Base-by-base conservation (phyloP, 495 filamentous ascomycete species). In the Aspergillus homomorphus region DNA sequence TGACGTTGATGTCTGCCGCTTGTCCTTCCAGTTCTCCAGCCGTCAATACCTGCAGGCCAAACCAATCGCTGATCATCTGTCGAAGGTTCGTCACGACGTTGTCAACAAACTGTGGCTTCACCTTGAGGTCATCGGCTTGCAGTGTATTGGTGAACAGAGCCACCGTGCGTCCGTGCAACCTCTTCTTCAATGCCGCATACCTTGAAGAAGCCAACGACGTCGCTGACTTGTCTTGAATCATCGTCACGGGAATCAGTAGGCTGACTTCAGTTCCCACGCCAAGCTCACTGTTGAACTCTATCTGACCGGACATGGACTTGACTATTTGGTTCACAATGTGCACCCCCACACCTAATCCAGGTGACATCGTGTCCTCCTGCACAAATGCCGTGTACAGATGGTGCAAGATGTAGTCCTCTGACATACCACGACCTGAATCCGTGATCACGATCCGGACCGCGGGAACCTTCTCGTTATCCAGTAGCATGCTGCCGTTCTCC, bases 361-460 rank as follows among this genome's bases (percentile, higher is more conserved):
- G 57, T 15, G 53, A 71, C 14, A 58, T 59, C 19, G 51, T 54
- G 42, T 79, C 68, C 49, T 80, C 77, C 61, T 80, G 77, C 14
- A 69, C 64, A 33, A 80, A 80, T n/a, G 77, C 64, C 24, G 66
- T 75, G 60, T 69, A 80, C 3, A 78, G 54, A 45, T 68, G 64
- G n/a, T 69, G 72, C 19, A 61, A 63, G 20, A 80, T 64, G 52
- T 72, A 80, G 22, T 78, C 73, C n/a, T 69, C 54, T 4, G 72
- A 76, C 33, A 79, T 81, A 3, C 78, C 78, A 48, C 69, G 73
- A 2, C 77, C 78, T 4, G 78, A 77, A 54, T 81, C 78, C 14
- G 59, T 68, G 24, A 79, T 60, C 0, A 61, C 73, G 10, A 81
- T 66, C 30, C 18, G 54, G 48, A 54, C 43, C 57, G 53, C 55